Percentiles rank a stretch among this genome's conserved stretches.
Evolutionary conservation across 495 filamentous ascomycete genomes (phyloP).

Genomic region (Penicillium coprophilum): DNA sequence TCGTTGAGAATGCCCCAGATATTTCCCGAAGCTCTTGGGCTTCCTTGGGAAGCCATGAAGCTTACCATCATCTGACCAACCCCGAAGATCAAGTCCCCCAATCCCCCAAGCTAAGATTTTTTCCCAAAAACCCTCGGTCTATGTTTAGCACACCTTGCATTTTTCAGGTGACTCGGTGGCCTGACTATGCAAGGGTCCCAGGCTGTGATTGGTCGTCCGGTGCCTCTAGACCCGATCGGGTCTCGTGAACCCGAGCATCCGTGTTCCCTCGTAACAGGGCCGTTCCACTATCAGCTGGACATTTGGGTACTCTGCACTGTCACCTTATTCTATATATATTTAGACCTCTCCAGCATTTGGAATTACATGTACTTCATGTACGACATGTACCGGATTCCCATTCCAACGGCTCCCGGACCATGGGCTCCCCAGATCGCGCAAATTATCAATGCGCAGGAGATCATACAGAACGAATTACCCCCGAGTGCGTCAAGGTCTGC

Average conservation of each 20-base stretch:
- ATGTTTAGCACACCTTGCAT: slow-evolving; percentile 46
- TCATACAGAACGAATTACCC: slow-evolving; percentile 6
- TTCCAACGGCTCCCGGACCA: slow-evolving; percentile 6
- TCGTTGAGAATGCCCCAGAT: neutral
- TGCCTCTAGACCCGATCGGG: slow-evolving; percentile 13
- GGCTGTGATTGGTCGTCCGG: slow-evolving; percentile 23
- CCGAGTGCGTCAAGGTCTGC: slow-evolving; percentile 6
- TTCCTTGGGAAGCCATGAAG: neutral
- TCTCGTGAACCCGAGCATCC: slow-evolving; percentile 5
- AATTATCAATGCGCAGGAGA: slow-evolving; percentile 5
- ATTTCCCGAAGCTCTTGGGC: too few species aligned
- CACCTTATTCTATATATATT: slow-evolving; percentile 22
- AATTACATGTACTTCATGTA: neutral
- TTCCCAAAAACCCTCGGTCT: slow-evolving; percentile 17
- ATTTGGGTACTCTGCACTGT: slow-evolving; percentile 36
- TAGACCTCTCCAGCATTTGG: neutral
- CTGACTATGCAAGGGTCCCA: slow-evolving; percentile 33
- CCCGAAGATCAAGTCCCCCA: too few species aligned
- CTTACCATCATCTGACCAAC: slow-evolving; percentile 6
- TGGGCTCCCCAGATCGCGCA: slow-evolving; percentile 14
- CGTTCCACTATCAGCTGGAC: slow-evolving; percentile 15
- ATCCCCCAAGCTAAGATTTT: neutral
- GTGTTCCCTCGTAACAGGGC: slow-evolving; percentile 14
- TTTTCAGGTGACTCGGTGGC: slow-evolving; percentile 35
- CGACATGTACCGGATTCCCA: neutral